Percentiles rank a stretch among this genome's conserved stretches.
Conservation (phyloP, 1,284 basidiomycete genomes). For the Abortiporus biennis region DNA sequence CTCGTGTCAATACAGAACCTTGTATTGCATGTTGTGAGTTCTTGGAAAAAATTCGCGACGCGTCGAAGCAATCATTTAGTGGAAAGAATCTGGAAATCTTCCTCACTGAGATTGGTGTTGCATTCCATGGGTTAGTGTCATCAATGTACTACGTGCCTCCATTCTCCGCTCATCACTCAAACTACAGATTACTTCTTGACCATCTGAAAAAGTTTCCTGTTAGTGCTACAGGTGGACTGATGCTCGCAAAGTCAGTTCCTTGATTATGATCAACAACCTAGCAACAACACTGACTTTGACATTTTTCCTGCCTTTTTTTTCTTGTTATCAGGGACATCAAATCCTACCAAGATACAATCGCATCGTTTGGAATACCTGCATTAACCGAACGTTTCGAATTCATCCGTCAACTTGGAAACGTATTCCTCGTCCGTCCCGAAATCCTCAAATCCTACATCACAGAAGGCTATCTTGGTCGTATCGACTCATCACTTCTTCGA, state of each 20-base stretch:
- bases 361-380: constrained; percentile 75
- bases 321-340: constrained; percentile 91
- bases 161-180: not conserved
- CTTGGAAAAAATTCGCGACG: constrained; percentile 76
- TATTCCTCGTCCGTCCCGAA: constrained; percentile 93
- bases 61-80: constrained; percentile 68
- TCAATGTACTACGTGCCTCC: not conserved
- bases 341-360: constrained; percentile 90
- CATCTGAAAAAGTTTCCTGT: constrained; percentile 96
- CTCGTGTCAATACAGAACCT: constrained; percentile 92
- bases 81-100: constrained; percentile 93
- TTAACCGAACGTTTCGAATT: constrained; percentile 97
- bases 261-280: constrained; percentile 3
- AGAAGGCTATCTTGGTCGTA: constrained; percentile 86
- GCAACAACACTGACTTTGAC: not conserved
- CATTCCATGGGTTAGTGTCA: constrained; percentile 78
- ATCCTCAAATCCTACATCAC: constrained; percentile 91
- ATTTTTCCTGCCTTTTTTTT: constrained; percentile 6
- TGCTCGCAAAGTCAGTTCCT: constrained; percentile 87
- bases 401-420: constrained; percentile 94
- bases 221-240: constrained; percentile 92
- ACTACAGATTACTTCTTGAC: constrained; percentile 78
- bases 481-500: constrained; percentile 82
- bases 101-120: constrained; percentile 89
- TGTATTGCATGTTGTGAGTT: constrained; percentile 86